Base-by-base conservation (phyloP, 2,329 filamentous ascomycete species). In the Claviceps cyperi region DNA sequence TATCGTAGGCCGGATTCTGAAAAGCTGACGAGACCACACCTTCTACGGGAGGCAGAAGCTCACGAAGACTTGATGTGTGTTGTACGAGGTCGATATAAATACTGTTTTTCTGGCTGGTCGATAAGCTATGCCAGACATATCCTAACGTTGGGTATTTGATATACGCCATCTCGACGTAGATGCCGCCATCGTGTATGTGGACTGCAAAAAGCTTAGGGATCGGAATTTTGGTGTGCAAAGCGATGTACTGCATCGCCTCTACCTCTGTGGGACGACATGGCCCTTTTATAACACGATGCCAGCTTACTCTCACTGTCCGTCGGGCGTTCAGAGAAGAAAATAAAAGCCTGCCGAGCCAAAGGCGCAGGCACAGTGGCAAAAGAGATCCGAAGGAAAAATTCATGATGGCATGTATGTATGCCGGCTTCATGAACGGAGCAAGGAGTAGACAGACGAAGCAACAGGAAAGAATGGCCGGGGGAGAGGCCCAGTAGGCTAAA, bases 191-290 rank as follows among this genome's bases (percentile, higher is more conserved):
- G 3, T 53, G 9, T 4, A 49, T 58, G 47, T 62, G 59, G 28
- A 60, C 48, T 4, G 52, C 55, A 38, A 59, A 57, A 21, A 65
- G 8, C 35, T 47, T 58, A 21, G 60, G 61, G 1, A 65, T 48
- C 7, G 62, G 62, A 35, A 64, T 54, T 2, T 47, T 49, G 32
- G 61, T 63, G 46, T 62, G 52, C 44, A 44, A 35, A 38, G 59
- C 56, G 48, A 64, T 50, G 46, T 63, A 64, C 47, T 58, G 56
- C 57, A 64, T 59, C 13, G 59, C 61, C 47, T 62, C 60, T 4
- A 63, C 51, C 52, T 64, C 60, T 1, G 57, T 48, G 5, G 58
- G 60, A 17, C 54, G 49, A 49, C 59, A 60, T 55, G 60, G 61
- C 51, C 60, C 59, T 50, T 62, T 62, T 52, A 62, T 59, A 47